Percentiles rank a stretch among this genome's conserved stretches.
Conservation (phyloP, 2,329 filamentous ascomycete species). For the Fusarium subglutinans region DNA sequence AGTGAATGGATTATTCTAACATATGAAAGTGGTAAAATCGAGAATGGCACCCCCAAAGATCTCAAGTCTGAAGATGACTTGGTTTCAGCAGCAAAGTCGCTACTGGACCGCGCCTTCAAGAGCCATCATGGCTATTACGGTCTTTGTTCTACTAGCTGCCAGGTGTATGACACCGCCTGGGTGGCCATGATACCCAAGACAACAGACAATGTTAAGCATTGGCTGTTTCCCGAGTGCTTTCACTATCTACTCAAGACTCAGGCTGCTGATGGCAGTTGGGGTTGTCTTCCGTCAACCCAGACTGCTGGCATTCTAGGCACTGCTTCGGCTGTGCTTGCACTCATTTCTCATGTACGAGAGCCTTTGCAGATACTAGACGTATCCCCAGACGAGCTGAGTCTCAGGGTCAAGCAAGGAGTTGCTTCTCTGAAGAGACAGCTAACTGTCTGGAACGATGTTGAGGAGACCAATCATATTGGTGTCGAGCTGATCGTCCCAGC, state of each 20-base stretch:
- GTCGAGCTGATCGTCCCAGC: background rate
- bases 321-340: background rate
- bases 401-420: background rate
- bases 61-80: too few relatives aligned
- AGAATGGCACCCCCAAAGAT: fast-evolving
- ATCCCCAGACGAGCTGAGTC: background rate
- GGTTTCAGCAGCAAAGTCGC: background rate
- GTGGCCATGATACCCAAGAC: background rate
- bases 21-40: fast-evolving
- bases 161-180: slow-evolving; percentile 8
- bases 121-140: background rate
- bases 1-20: background rate
- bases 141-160: background rate
- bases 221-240: background rate
- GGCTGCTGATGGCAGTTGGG: background rate
- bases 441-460: background rate
- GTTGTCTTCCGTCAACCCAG: background rate
- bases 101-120: background rate
- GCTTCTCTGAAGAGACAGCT: background rate
- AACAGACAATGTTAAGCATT: background rate
- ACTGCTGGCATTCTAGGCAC: slow-evolving; percentile 1
- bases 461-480: background rate
- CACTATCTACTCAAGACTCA: background rate
- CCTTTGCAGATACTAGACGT: background rate
- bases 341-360: background rate